phyloP scores from a whole-genome alignment of 2,329 filamentous ascomycete genomes.

The Colletotrichum sansevieriae region DNA sequence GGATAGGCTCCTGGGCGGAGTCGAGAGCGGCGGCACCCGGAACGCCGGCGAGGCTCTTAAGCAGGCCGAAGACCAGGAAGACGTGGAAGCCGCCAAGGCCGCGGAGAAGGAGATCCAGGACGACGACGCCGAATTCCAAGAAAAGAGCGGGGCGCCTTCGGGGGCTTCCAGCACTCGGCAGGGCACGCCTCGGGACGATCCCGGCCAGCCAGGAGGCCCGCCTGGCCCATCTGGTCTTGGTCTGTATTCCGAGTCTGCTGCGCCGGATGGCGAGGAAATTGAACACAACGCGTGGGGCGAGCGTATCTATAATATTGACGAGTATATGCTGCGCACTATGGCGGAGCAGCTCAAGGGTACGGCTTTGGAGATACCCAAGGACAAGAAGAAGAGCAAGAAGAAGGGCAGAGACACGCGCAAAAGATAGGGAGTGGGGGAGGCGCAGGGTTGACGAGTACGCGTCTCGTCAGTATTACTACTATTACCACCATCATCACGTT shows the following conservation, averaged over 20 bases:
- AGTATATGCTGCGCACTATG: constrained; percentile 81
- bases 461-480: neutral
- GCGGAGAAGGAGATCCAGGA: constrained; percentile 91
- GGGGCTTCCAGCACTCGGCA: constrained; percentile 64
- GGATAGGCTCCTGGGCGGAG: constrained; percentile 83
- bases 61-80: constrained; percentile 91
- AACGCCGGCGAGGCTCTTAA: constrained; percentile 81
- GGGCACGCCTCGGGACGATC: constrained; percentile 62
- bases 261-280: constrained; percentile 54
- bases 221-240: constrained; percentile 53
- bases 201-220: constrained; percentile 47
- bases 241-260: constrained; percentile 52
- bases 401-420: constrained; percentile 70
- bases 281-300: constrained; percentile 73
- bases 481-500: constrained; percentile 9
- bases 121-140: constrained; percentile 87
- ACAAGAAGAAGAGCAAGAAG: constrained; percentile 73
- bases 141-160: constrained; percentile 64
- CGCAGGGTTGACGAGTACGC: neutral
- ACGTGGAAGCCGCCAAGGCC: constrained; percentile 86
- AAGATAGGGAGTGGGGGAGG: constrained; percentile 47
- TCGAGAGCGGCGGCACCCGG: constrained; percentile 71
- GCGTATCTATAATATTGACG: constrained; percentile 74
- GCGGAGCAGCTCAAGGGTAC: constrained; percentile 70
- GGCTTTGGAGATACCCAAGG: constrained; percentile 72